Conservation (phyloP, 257 asterid genomes). For the Nicotiana tabacum region DNA sequence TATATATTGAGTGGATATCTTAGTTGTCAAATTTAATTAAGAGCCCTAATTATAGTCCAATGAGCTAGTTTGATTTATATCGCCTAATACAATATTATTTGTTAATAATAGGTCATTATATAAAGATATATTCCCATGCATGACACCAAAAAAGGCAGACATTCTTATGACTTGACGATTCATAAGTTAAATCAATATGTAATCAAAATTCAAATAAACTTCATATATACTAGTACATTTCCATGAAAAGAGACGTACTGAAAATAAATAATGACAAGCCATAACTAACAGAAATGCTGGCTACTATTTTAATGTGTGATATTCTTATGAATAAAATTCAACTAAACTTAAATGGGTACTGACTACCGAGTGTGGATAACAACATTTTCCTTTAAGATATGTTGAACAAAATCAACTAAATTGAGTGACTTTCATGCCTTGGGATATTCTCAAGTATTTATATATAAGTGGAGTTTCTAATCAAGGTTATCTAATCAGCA, state of each 20-base stretch:
- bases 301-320: no score
- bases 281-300: background rate
- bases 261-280: background rate
- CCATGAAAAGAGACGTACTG: background rate
- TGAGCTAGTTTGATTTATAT: conserved; percentile 4
- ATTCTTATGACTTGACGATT: background rate
- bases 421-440: background rate
- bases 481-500: conserved; percentile 27
- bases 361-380: no score
- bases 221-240: background rate
- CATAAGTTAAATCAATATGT: background rate
- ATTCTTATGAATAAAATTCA: no score
- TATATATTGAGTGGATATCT: conserved; percentile 31
- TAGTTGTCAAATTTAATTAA: conserved; percentile 28
- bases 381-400: no score
- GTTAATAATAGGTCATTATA: background rate
- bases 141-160: no score
- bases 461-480: conserved; percentile 15
- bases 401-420: no score
- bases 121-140: background rate
- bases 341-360: background rate
- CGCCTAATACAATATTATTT: conserved; percentile 13
- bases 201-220: background rate
- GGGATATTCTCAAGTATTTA: background rate
- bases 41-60: background rate